A percentile compares a stretch with the other conserved stretches of the same genome.
Evolutionary conservation across 495 filamentous ascomycete species (phyloP).

Genomic region (Tuber brumale): DNA sequence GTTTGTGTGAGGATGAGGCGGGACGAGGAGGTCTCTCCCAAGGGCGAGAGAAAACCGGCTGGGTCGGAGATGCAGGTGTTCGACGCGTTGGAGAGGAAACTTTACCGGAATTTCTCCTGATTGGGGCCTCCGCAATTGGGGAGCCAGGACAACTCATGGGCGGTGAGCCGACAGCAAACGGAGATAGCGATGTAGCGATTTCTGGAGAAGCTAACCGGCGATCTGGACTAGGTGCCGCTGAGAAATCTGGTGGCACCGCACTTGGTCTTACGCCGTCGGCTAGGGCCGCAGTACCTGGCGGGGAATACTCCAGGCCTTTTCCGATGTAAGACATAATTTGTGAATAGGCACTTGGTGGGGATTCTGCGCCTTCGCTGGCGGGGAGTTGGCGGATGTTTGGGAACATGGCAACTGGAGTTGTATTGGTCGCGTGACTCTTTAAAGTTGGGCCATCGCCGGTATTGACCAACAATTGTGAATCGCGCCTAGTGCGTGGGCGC

Average conservation of each 20-base stretch:
- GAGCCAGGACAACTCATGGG: slow-evolving; percentile 27
- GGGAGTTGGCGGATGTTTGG: background rate
- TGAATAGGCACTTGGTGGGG: background rate
- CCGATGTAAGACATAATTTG: background rate
- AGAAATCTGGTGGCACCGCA: background rate
- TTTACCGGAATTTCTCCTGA: background rate
- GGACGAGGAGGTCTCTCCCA: slow-evolving; percentile 1
- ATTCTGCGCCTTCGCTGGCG: background rate
- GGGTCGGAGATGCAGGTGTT: background rate
- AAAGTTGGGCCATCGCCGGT: background rate
- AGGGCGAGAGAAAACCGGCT: slow-evolving; percentile 10
- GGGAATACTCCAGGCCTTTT: background rate
- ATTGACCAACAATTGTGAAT: slow-evolving; percentile 30
- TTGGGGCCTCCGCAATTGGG: background rate
- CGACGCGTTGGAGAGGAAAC: background rate
- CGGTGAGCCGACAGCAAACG: slow-evolving; percentile 15
- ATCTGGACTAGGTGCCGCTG: background rate
- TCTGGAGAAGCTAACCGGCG: background rate
- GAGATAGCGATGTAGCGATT: background rate
- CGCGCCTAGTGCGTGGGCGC: slow-evolving; percentile 36
- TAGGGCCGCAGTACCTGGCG: background rate
- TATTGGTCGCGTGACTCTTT: background rate
- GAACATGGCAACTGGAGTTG: background rate
- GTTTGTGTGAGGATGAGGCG: slow-evolving; percentile 10
- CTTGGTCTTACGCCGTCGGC: background rate